Base-by-base conservation (phyloP, 495 filamentous ascomycete species). In the Oidiodendron maius region DNA sequence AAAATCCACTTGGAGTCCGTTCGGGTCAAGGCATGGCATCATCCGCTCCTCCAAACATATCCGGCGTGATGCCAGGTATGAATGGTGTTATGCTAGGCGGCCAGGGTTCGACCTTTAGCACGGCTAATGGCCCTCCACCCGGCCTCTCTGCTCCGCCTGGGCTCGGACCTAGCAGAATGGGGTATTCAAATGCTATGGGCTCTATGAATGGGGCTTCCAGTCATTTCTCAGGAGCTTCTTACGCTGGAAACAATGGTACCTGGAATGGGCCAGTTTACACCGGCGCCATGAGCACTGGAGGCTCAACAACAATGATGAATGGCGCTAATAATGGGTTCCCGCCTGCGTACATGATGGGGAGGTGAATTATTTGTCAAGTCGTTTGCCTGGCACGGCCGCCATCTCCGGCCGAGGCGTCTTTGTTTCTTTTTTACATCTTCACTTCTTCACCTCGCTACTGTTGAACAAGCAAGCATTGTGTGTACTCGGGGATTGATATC, bases 1-100 rank as follows among this genome's bases (percentile, higher is more conserved):
- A 97, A 69, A 98, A 97, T 58, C 93, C 93, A 2, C 75, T 98
- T 8, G 93, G 94, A 21, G 94, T 97, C 18, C 88, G 93, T 23
- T 85, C 83, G 1, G 82, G 82, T 17, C 87, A 89, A 50, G 71
- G 77, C 2, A 75, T 74, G 34, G 72, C 71, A 36, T 73, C 75
- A 13, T 70, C 75, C 18, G 70, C 73, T 3, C 62, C 67, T 0
- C 80, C 80, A 25, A 86, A 87, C 50, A 70, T 77, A 2, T 71
- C 73, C 17, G 76, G 74, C 34, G 52, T 61, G 13, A 65, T 69
- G 36, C 57, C 68, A 54, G 76, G 73, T 39, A 70, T 83, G 50
- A 68, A 71, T 51, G 74, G 71, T n/a, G 71, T 82, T 50, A 75
- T 74, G 54, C 72, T 51, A 28, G 56, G 22, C 57, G 66, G n/a